Evolutionary conservation across 345 rosid genomes (phyloP), one percentile per base, ranked within the genome.

Genomic region (Corchorus capsularis): DNA sequence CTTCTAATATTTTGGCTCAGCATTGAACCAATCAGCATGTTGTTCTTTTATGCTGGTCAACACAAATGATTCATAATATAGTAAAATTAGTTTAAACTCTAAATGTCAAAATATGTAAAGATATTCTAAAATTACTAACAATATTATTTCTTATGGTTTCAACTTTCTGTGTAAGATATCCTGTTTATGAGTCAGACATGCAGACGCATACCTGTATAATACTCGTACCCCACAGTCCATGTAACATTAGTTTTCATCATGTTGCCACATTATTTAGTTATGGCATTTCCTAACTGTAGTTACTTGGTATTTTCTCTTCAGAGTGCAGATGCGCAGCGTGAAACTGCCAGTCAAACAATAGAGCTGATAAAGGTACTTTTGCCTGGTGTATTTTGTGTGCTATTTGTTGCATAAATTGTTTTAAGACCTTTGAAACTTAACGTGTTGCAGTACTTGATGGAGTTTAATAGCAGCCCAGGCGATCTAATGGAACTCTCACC

Each of bases 291-390:
- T 63, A 61, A 34, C 43, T 78, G 49, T 56, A 69, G 53, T 75
- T 54, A 75, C 55, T 20, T 67, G 50, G 79, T 43, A 41, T 73
- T 81, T 27, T 27, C 72, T 84, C 77, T 22, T 79, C 88, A 96
- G 99, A 96, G 95, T 91, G 97, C 98, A 79, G 98, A 96, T 88
- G 94, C 99, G 82, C 99, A 96, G 82, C 89, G 99, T 72, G 99
- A 92, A 84, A 96, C 97, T 57, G 98, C 99, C 74, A 91, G 98
- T 82, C 99, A 92, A 82, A 91, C 98, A 16, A 96, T 96, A 81
- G 99, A 96, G 72, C 98, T 94, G 76, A 91, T 96, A 77, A 96
- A 96, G 95, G 99, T 94, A 84, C 53, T 82, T 17, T 62, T 45
- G 64, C 37, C 60, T 61, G 67, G 74, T 74, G 74, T 78, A 35